Conservation (phyloP, 1,284 basidiomycete species). For the Trichosporon sp. region DNA sequence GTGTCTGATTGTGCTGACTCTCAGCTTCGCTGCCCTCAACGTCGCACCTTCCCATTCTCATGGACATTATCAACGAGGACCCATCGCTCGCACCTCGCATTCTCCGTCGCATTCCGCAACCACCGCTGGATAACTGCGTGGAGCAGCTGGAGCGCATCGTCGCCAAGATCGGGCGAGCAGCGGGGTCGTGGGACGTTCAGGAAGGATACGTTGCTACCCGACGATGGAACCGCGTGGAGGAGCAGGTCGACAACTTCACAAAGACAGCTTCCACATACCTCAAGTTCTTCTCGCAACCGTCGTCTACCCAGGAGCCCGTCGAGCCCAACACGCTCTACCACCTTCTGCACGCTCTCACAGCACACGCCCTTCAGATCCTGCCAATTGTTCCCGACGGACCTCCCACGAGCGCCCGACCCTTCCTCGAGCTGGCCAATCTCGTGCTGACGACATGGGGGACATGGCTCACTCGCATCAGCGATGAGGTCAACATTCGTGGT, state of each 20-base stretch:
- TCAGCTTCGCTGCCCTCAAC: slow-evolving; percentile 47
- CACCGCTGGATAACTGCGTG: slow-evolving; percentile 45
- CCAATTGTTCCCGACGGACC: slow-evolving; percentile 39
- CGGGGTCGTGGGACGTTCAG: slow-evolving; percentile 32
- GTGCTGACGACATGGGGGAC: slow-evolving; percentile 42
- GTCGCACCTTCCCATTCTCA: slow-evolving; percentile 49
- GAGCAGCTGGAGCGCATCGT: slow-evolving; percentile 40
- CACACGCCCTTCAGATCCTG: slow-evolving; percentile 39
- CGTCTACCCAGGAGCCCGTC: slow-evolving; percentile 20
- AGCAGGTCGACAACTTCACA: slow-evolving; percentile 39
- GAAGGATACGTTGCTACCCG: slow-evolving; percentile 33
- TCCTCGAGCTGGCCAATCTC: slow-evolving; percentile 44
- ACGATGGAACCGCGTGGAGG: slow-evolving; percentile 43
- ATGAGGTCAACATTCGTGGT: slow-evolving; percentile 49
- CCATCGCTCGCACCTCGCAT: slow-evolving; percentile 41
- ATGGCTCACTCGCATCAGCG: slow-evolving; percentile 42
- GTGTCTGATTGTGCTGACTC: slow-evolving; percentile 8
- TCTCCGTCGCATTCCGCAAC: slow-evolving; percentile 44
- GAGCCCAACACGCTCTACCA: slow-evolving; percentile 42
- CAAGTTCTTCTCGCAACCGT: slow-evolving; percentile 40
- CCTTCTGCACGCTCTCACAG: slow-evolving; percentile 44
- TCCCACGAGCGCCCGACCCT: slow-evolving; percentile 29
- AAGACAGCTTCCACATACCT: slow-evolving; percentile 49
- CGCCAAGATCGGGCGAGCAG: slow-evolving; percentile 33
- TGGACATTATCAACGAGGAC: slow-evolving; percentile 44